Evolutionary conservation across 768 basidiomycete genomes (phyloP).

Genomic region (Naganishia friedmannii): DNA sequence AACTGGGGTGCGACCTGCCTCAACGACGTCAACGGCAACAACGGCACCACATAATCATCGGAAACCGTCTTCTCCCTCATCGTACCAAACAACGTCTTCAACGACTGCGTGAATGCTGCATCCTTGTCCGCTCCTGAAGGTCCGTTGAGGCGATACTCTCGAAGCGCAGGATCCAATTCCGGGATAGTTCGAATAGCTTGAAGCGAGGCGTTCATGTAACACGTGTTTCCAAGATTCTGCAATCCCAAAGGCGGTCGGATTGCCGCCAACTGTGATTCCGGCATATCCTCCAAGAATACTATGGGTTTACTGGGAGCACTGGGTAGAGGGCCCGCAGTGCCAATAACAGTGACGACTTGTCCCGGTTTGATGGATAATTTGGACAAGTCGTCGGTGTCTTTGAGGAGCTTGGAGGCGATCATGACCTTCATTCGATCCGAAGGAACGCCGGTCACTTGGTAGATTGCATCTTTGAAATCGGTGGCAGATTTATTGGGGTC

Average conservation of each 20-base stretch:
- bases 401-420: constrained; percentile 86
- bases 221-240: constrained; percentile 76
- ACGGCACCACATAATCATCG: constrained; percentile 61
- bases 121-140: neutral
- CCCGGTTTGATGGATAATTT: constrained; percentile 84
- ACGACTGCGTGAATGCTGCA: constrained; percentile 49
- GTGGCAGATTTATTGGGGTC: constrained; percentile 64
- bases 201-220: constrained; percentile 94
- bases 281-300: constrained; percentile 79
- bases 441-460: constrained; percentile 75
- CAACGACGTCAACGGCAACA: constrained; percentile 61
- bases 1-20: constrained; percentile 86
- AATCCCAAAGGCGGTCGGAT: constrained; percentile 40
- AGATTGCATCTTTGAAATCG: constrained; percentile 79
- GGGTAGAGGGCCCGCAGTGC: constrained; percentile 85
- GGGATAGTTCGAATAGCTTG: constrained; percentile 92
- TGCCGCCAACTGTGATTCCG: constrained; percentile 72
- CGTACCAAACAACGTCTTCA: constrained; percentile 67
- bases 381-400: constrained; percentile 85
- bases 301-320: constrained; percentile 75
- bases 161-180: constrained; percentile 73
- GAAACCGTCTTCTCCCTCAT: constrained; percentile 70
- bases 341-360: constrained; percentile 84
- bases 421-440: constrained; percentile 94
- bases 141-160: constrained; percentile 51